These are phyloP conservation scores for Candida tropicalis DNA, from an alignment of 1,139 yeast species.

Conservation along the genomic window DNA sequence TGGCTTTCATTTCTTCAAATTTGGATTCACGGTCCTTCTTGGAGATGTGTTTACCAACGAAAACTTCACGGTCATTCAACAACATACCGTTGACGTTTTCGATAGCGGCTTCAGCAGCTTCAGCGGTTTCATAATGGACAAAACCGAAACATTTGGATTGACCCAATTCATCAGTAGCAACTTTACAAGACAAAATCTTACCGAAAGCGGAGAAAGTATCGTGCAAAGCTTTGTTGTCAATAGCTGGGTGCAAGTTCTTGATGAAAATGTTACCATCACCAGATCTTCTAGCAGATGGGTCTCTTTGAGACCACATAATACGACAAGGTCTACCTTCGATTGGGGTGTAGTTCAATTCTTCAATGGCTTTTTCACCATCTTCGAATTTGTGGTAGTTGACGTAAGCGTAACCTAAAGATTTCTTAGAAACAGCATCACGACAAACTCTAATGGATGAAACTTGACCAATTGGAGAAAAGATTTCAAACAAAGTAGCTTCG, in stretches of 20 bases:
- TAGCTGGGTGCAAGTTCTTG: constrained; percentile 97
- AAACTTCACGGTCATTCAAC: constrained; percentile 95
- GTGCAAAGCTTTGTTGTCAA: constrained; percentile 98
- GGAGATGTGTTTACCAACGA: constrained; percentile 91
- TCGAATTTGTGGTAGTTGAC: constrained; percentile 90
- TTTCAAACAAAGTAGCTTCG: constrained; percentile 93
- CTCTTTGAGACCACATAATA: constrained; percentile 99
- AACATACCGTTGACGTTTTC: constrained; percentile 99
- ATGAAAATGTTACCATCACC: constrained; percentile 98
- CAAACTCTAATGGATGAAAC: constrained; percentile 98
- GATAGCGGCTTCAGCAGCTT: constrained; percentile 93
- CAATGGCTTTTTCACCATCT: constrained; percentile 95
- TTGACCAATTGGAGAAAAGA: constrained; percentile 93
- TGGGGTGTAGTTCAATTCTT: constrained; percentile 90
- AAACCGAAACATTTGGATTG: constrained; percentile 96
- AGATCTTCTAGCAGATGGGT: constrained; percentile 92
- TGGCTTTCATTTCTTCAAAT: constrained; percentile 88
- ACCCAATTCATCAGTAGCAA: constrained; percentile 93
- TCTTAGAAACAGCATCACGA: constrained; percentile 97
- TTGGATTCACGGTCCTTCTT: constrained; percentile 95
- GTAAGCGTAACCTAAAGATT: constrained; percentile 97
- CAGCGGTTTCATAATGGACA: constrained; percentile 93
- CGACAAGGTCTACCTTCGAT: constrained; percentile 98
- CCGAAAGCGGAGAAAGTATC: constrained; percentile 98
- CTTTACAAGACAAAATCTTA: constrained; percentile 93